Base-by-base conservation (phyloP, 2,329 filamentous ascomycete genomes). In the Sporothrix curviconia region DNA sequence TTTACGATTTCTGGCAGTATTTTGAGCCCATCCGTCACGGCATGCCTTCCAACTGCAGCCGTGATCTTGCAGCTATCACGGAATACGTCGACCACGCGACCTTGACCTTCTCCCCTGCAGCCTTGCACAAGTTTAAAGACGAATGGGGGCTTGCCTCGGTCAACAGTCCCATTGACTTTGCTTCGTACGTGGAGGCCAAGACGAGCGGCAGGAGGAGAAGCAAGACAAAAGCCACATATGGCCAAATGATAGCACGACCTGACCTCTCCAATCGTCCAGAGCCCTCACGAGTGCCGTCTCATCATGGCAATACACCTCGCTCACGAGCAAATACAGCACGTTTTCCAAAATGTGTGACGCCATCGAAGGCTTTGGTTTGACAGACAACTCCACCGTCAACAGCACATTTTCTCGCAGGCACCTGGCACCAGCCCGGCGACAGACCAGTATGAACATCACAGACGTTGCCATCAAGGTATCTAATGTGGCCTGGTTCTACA, bases 1-100 rank as follows among this genome's bases (percentile, higher is more conserved):
- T 83, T 34, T 73, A 75, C 24, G 72, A 84, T 66, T 83, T 78
- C 64, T 84, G 79, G 79, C 71, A 77, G 66, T 84, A 84, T 63
- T 84, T 82, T 64, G 63, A 71, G 4, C 80, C 80, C 0, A 72
- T 83, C n/a, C 76, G 80, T 64, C 64, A 78, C 32, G 81, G 79
- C 7, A 83, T 84, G 78, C 75, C 81, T 6, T 66, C 72, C 62
- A 84, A 84, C 66, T 84, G 81, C 69, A 81, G 76, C 65, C 70
- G 64, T 3, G 80, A 83, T 64, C 68, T 82, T 30, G 66, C 71
- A 1, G 69, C 72, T 3, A 78, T 84, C 17, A 71, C 82, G 37
- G 72, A 79, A 8, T 69, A 84, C 61, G 71, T 84, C n/a, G 81
- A 85, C 65, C 70, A 67, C 54, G 71, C 78, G 25, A 69, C 75